These are phyloP conservation scores for Lactarius quietus DNA, from an alignment of 768 basidiomycete genomes.

Conservation along the genomic window DNA sequence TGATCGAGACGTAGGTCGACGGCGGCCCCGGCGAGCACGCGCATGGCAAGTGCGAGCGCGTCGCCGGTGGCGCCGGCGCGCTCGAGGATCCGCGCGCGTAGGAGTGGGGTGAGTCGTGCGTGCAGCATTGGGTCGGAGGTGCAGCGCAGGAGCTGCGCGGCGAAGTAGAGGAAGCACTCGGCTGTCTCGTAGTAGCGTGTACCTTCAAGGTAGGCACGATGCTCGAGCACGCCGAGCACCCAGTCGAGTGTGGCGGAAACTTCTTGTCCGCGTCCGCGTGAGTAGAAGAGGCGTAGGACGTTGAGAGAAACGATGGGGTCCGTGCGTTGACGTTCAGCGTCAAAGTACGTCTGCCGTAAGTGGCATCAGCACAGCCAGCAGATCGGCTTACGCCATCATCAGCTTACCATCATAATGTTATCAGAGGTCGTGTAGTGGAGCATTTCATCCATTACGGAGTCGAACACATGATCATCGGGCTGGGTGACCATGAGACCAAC, in stretches of 20 bases:
- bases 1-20: conserved; percentile 42
- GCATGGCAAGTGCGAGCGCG: conserved; percentile 55
- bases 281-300: conserved; percentile 47
- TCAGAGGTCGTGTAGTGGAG: conserved; percentile 47
- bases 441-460: conserved; percentile 55
- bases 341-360: conserved; percentile 47
- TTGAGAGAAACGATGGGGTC: conserved; percentile 55
- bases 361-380: background rate
- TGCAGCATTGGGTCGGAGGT: conserved; percentile 36
- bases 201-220: conserved; percentile 53
- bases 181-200: conserved; percentile 52
- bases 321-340: conserved; percentile 46
- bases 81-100: conserved; percentile 47
- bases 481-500: conserved; percentile 45
- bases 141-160: conserved; percentile 42
- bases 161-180: conserved; percentile 52
- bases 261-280: conserved; percentile 45
- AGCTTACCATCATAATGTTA: conserved; percentile 40
- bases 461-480: conserved; percentile 33
- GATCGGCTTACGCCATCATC: background rate
- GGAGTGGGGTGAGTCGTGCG: conserved; percentile 37
- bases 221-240: conserved; percentile 46
- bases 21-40: conserved; percentile 43
- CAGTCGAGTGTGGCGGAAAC: conserved; percentile 45
- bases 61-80: conserved; percentile 48